phyloP scores from a whole-genome alignment of 805 yeast species.

The Candida broadrunensis region DNA sequence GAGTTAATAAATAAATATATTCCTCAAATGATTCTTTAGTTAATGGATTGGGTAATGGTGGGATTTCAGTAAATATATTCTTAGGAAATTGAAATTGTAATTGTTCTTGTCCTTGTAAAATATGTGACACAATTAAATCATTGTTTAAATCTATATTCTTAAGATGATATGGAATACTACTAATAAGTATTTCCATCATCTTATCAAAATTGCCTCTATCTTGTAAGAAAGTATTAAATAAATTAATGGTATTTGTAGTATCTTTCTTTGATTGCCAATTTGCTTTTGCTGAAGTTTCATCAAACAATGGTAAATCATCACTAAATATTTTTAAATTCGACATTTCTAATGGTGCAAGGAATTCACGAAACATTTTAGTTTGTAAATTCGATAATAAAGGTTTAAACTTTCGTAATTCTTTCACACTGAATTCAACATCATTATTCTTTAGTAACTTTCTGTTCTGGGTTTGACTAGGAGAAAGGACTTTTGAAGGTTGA shows the following conservation, averaged over 20 bases:
- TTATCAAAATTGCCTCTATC: conserved; percentile 27
- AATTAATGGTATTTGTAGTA: conserved; percentile 11
- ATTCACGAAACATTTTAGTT: conserved; percentile 24
- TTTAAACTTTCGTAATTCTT: neutral
- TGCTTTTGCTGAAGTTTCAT: conserved; percentile 18
- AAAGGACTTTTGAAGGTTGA: neutral
- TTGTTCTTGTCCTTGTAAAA: conserved; percentile 18
- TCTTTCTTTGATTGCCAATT: conserved; percentile 22
- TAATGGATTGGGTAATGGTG: conserved; percentile 27
- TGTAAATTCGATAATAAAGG: conserved; percentile 13
- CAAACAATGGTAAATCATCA: conserved; percentile 19
- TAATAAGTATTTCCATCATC: conserved; percentile 30
- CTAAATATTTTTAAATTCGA: conserved; percentile 30
- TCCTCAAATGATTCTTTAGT: conserved; percentile 26
- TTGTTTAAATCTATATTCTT: conserved; percentile 14
- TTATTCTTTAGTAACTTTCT: neutral
- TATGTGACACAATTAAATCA: conserved; percentile 10
- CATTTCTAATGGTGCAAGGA: conserved; percentile 32
- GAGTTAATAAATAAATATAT: conserved; percentile 36
- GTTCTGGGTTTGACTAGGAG: neutral
- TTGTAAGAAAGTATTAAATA: conserved; percentile 21
- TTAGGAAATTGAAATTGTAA: conserved; percentile 16
- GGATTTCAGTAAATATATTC: conserved; percentile 25
- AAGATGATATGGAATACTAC: conserved; percentile 27
- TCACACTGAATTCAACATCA: conserved; percentile 3